These are phyloP conservation scores for Schoenoplectus tabernaemontani DNA, from an alignment of 202 grass and related monocot genomes.

Conservation along the genomic window DNA sequence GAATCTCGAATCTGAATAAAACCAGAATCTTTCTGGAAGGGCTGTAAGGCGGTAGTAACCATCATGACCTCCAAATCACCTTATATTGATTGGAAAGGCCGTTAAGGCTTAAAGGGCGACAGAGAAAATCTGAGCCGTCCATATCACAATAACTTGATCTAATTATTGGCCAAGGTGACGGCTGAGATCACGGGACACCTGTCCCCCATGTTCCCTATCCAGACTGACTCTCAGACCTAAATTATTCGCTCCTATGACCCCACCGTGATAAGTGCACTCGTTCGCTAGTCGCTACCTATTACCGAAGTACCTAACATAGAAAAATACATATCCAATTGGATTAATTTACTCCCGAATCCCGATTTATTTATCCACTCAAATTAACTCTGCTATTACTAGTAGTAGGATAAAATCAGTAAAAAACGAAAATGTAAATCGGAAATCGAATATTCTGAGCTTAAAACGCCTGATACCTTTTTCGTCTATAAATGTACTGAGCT, in stretches of 20 bases:
- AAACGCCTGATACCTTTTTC: too few relatives aligned
- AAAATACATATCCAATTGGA: not conserved
- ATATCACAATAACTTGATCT: not conserved
- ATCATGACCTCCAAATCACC: not conserved
- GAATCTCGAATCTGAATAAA: too few relatives aligned
- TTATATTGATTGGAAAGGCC: not conserved
- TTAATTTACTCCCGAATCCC: not conserved
- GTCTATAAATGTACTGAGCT: too few relatives aligned
- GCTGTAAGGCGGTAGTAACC: too few relatives aligned
- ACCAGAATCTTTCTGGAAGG: too few relatives aligned
- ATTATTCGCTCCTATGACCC: not conserved
- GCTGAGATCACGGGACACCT: not conserved
- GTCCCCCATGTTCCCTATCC: not conserved
- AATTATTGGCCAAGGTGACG: not conserved
- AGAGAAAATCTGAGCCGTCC: not conserved
- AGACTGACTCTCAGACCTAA: not conserved
- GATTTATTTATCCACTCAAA: too few relatives aligned
- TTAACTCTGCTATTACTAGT: too few relatives aligned
- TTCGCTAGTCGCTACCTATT: too few relatives aligned
- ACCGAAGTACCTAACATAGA: too few relatives aligned
- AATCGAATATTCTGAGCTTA: too few relatives aligned
- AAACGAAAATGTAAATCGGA: too few relatives aligned
- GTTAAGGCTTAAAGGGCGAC: not conserved
- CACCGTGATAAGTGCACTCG: constrained; percentile 19
- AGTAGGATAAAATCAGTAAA: too few relatives aligned